Percentiles rank a stretch among this genome's conserved stretches.
phyloP scores from a whole-genome alignment of 257 asterid genomes.

The Primulina huaijiensis region DNA sequence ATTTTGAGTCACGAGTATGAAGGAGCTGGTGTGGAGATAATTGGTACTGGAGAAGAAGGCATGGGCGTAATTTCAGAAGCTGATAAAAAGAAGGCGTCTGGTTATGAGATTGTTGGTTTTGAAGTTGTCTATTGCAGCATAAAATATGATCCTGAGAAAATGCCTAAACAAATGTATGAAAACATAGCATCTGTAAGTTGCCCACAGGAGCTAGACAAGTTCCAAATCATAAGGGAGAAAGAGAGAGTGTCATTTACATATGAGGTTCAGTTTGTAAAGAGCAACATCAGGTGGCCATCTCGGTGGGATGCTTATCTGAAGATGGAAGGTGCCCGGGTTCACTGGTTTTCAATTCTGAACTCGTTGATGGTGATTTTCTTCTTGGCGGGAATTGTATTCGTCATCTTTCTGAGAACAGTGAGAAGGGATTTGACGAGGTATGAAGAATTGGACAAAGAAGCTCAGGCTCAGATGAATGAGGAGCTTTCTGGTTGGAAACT shows the following conservation, averaged over 20 bases:
- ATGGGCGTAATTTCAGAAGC: slow-evolving; percentile 53
- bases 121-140: slow-evolving; percentile 48
- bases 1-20: slow-evolving; percentile 66
- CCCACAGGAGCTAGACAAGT: too few relatives aligned
- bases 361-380: slow-evolving; percentile 88
- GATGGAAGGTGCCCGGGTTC: slow-evolving; percentile 95
- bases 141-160: slow-evolving; percentile 17
- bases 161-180: too few relatives aligned
- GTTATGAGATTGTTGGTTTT: slow-evolving; percentile 45
- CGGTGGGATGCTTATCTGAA: slow-evolving; percentile 92
- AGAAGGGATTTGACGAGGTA: slow-evolving; percentile 76
- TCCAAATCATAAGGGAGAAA: slow-evolving; percentile 48
- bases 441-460: slow-evolving; percentile 88
- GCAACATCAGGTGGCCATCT: slow-evolving; percentile 90
- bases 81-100: slow-evolving; percentile 46
- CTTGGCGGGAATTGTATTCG: slow-evolving; percentile 89
- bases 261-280: slow-evolving; percentile 70
- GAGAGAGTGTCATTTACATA: slow-evolving; percentile 68
- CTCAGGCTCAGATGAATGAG: slow-evolving; percentile 93
- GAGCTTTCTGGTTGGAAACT: slow-evolving; percentile 96
- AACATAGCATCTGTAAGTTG: too few relatives aligned
- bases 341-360: slow-evolving; percentile 88
- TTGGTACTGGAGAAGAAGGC: slow-evolving; percentile 68
- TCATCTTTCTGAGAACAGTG: slow-evolving; percentile 78
- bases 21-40: slow-evolving; percentile 59